These are phyloP conservation scores for Gaeumannomyces sp. DNA, from an alignment of 2,329 filamentous ascomycete genomes.

Conservation along the genomic window DNA sequence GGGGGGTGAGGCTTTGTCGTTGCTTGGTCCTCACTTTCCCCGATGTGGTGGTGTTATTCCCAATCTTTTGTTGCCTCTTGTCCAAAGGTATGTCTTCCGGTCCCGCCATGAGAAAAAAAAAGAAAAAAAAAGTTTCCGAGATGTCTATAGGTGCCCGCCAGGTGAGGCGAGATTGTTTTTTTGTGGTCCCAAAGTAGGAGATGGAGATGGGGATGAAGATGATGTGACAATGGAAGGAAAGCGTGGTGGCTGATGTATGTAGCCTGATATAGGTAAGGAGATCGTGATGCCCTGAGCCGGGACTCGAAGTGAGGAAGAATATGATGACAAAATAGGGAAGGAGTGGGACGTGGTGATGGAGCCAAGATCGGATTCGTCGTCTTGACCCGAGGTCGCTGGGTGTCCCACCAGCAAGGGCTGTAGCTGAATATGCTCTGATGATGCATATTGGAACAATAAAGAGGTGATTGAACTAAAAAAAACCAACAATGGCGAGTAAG, in stretches of 20 bases:
- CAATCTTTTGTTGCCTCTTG: background rate
- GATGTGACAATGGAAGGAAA: background rate
- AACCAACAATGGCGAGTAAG: background rate
- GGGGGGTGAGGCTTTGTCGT: background rate
- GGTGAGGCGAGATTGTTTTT: background rate
- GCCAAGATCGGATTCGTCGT: no score
- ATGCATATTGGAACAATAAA: no score
- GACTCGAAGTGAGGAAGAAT: background rate
- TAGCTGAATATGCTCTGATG: background rate
- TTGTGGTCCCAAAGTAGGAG: background rate
- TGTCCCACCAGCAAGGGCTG: no score
- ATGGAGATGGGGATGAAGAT: background rate
- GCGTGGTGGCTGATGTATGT: background rate
- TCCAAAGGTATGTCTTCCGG: background rate
- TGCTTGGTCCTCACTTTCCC: background rate
- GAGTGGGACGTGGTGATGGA: background rate
- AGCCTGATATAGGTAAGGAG: background rate
- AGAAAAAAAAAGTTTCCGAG: background rate
- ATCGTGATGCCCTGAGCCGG: background rate
- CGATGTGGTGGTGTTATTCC: background rate
- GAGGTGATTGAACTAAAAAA: background rate
- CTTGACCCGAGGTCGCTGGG: no score
- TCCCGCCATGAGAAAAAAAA: background rate
- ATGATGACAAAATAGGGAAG: background rate
- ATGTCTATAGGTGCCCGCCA: background rate